Evolutionary conservation across 192 early-diverging fungal genomes (phyloP).

Genomic region (Coemansia sp.): DNA sequence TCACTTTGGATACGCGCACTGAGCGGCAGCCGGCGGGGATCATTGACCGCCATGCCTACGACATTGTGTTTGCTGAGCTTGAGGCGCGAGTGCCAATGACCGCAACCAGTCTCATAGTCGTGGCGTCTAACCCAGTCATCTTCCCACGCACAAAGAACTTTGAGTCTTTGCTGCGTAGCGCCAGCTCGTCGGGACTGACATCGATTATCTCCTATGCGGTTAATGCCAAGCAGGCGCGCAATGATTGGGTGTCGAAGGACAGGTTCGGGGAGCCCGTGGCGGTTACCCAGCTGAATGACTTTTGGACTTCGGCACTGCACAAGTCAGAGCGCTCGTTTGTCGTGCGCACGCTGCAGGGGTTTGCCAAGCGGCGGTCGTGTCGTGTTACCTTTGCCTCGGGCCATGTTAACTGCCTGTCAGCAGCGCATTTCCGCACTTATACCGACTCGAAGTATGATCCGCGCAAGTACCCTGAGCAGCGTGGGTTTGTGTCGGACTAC

Average conservation of each 20-base stretch:
- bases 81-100: slow-evolving; percentile 55
- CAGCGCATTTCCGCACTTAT: slow-evolving; percentile 58
- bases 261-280: slow-evolving; percentile 75
- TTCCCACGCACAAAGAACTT: slow-evolving; percentile 71
- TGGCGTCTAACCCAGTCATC: slow-evolving; percentile 67
- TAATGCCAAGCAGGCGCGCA: slow-evolving; percentile 33
- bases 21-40: slow-evolving; percentile 68
- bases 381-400: slow-evolving; percentile 80
- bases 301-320: slow-evolving; percentile 64
- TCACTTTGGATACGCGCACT: slow-evolving; percentile 70
- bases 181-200: slow-evolving; percentile 47
- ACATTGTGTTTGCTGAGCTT: slow-evolving; percentile 58
- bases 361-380: slow-evolving; percentile 58
- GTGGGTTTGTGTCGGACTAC: slow-evolving; percentile 59
- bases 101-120: slow-evolving; percentile 67
- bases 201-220: slow-evolving; percentile 48
- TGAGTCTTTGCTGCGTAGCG: slow-evolving; percentile 64
- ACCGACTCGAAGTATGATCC: slow-evolving; percentile 40
- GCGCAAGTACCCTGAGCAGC: slow-evolving; percentile 48
- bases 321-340: slow-evolving; percentile 64
- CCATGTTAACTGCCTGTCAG: slow-evolving; percentile 72
- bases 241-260: slow-evolving; percentile 53
- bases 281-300: slow-evolving; percentile 75
- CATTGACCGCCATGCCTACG: slow-evolving; percentile 62
- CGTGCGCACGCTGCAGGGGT: slow-evolving; percentile 64